These are phyloP conservation scores for Backusella psychrophila DNA, from an alignment of 192 early-diverging fungal genomes.

Conservation along the genomic window DNA sequence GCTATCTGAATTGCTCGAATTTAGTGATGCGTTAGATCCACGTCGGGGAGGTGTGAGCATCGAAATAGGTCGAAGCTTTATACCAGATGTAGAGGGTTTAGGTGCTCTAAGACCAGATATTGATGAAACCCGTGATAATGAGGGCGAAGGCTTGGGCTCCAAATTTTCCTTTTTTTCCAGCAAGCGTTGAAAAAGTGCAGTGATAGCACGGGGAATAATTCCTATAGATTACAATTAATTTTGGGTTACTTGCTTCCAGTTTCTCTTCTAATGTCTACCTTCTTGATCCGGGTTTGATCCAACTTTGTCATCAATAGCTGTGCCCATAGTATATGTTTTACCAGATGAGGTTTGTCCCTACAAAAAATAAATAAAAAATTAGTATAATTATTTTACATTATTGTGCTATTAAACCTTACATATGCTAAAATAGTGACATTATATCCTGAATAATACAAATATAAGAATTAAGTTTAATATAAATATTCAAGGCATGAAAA, in stretches of 20 bases:
- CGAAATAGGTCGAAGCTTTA: conserved; percentile 14
- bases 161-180: conserved; percentile 12
- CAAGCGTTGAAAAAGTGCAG: conserved; percentile 53
- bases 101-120: conserved; percentile 11
- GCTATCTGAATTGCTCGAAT: neutral
- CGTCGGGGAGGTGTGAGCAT: conserved; percentile 6
- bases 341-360: conserved; percentile 87
- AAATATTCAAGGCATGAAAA: neutral
- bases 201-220: conserved; percentile 71
- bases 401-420: conserved; percentile 35
- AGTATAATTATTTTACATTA: neutral
- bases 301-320: conserved; percentile 39
- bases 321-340: conserved; percentile 97
- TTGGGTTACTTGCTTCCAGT: neutral
- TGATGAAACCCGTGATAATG: neutral
- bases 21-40: neutral
- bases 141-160: neutral
- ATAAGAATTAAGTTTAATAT: conserved; percentile 4
- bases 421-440: conserved; percentile 94
- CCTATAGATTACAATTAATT: conserved; percentile 20
- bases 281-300: conserved; percentile 25
- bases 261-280: conserved; percentile 18
- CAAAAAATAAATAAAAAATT: neutral
- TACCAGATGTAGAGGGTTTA: neutral
- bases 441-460: conserved; percentile 64